phyloP scores from a whole-genome alignment of 768 basidiomycete species.

The Sistotremastrum suecicum region DNA sequence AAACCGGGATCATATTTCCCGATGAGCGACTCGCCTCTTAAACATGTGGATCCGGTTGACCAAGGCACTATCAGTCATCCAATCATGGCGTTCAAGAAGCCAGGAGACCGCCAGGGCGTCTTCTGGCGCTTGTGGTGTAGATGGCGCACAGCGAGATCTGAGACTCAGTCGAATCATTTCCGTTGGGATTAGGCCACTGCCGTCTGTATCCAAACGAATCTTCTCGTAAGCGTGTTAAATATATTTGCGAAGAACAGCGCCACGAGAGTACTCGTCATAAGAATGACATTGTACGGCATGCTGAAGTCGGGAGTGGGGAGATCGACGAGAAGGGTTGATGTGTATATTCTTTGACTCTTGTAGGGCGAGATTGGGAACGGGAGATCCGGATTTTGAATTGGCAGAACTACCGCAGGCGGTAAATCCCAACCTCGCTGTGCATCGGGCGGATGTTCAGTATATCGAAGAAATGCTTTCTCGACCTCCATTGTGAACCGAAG shows the following conservation, averaged over 20 bases:
- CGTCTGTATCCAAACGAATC: conserved; percentile 32
- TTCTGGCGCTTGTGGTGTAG: no score
- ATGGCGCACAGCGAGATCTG: no score
- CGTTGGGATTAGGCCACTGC: no score
- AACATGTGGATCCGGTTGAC: no score
- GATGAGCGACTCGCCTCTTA: no score
- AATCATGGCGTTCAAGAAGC: no score
- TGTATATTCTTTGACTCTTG: conserved; percentile 45
- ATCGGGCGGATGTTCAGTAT: conserved; percentile 93
- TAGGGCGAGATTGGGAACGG: no score
- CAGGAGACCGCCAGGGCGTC: no score
- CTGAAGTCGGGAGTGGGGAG: conserved; percentile 98
- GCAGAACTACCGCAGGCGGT: conserved; percentile 64
- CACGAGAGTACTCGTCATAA: conserved; percentile 82
- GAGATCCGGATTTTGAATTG: conserved; percentile 14
- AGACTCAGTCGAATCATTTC: no score
- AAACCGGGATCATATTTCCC: no score
- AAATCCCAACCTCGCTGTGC: conserved; percentile 92
- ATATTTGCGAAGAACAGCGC: conserved; percentile 89
- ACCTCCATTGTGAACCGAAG: conserved; percentile 59
- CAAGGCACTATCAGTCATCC: no score
- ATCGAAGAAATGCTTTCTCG: conserved; percentile 74
- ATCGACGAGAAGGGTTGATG: conserved; percentile 69
- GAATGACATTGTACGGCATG: conserved; percentile 99
- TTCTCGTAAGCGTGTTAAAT: conserved; percentile 75